phyloP scores from a whole-genome alignment of 768 basidiomycete genomes.

The Termitomyces sp. region DNA sequence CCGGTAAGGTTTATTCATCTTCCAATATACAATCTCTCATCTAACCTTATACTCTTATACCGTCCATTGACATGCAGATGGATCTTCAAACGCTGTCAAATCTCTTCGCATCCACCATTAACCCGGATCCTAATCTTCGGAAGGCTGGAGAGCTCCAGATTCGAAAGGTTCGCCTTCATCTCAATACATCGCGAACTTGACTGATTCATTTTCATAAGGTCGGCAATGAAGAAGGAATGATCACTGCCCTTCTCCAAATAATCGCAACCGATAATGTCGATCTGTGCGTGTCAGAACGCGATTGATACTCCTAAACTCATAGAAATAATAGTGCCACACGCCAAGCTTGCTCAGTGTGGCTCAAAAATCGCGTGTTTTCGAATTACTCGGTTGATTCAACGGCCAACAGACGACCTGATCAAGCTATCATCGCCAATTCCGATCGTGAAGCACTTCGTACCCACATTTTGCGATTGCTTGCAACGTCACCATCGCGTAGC shows the following conservation, averaged over 20 bases:
- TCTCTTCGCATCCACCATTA: conserved; percentile 78
- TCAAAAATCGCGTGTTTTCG: conserved; percentile 82
- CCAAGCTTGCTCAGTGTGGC: conserved; percentile 81
- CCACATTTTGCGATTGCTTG: conserved; percentile 64
- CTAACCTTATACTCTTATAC: background rate
- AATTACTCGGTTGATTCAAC: conserved; percentile 51
- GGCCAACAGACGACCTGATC: conserved; percentile 46
- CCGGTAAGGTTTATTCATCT: conserved; percentile 7
- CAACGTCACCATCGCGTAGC: conserved; percentile 55
- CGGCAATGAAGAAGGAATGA: conserved; percentile 74
- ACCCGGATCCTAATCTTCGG: conserved; percentile 80
- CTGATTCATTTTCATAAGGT: conserved; percentile 39
- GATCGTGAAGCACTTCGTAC: conserved; percentile 74
- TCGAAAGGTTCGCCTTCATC: conserved; percentile 53
- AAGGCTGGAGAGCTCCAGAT: conserved; percentile 85
- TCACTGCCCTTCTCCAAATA: conserved; percentile 81
- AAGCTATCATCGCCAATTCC: conserved; percentile 51
- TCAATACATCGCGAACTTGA: conserved; percentile 1
- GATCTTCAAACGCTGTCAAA: conserved; percentile 71
- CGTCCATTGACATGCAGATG: conserved; percentile 32
- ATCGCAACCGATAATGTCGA: conserved; percentile 75
- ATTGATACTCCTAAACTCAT: conserved; percentile 7
- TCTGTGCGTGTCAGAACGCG: conserved; percentile 53
- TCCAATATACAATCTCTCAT: background rate
- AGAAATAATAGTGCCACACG: conserved; percentile 57